Percentiles rank a stretch among this genome's conserved stretches.
phyloP scores from a whole-genome alignment of 768 basidiomycete genomes.

The Omphalotus guepiniiformis region DNA sequence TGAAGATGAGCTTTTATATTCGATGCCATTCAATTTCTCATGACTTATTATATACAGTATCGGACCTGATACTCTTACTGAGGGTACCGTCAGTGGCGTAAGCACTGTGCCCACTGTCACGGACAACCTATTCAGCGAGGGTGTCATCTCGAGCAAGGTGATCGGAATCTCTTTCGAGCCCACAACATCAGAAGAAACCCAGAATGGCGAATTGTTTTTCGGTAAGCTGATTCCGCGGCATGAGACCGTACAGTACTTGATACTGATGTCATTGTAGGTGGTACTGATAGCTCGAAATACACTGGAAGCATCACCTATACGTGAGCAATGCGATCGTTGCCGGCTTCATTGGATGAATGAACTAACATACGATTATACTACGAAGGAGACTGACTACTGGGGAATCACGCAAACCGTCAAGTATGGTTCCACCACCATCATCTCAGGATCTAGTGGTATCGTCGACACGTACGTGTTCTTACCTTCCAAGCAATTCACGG shows the following conservation, averaged over 20 bases:
- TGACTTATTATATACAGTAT: no score
- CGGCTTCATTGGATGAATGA: neutral
- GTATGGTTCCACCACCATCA: conserved; percentile 44
- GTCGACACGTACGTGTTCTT: conserved; percentile 45
- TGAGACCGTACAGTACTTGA: no score
- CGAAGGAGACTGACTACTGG: conserved; percentile 43
- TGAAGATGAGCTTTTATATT: neutral
- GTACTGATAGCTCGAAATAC: conserved; percentile 19
- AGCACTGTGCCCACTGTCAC: conserved; percentile 52
- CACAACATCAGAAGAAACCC: conserved; percentile 23
- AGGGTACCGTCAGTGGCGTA: conserved; percentile 27
- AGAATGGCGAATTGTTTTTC: conserved; percentile 57
- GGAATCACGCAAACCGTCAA: conserved; percentile 55
- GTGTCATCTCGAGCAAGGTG: conserved; percentile 33
- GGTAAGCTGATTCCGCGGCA: conserved; percentile 25
- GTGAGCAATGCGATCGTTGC: conserved; percentile 13
- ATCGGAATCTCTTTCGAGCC: conserved; percentile 54
- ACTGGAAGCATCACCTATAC: conserved; percentile 22
- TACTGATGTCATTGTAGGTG: conserved; percentile 31
- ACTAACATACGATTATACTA: neutral
- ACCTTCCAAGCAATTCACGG: conserved; percentile 3
- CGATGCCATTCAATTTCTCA: neutral
- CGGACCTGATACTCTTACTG: conserved; percentile 55
- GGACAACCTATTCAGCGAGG: conserved; percentile 44
- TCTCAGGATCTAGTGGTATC: conserved; percentile 47